These are phyloP conservation scores for Sutorius eximius DNA, from an alignment of 1,284 basidiomycete genomes.

Conservation along the genomic window DNA sequence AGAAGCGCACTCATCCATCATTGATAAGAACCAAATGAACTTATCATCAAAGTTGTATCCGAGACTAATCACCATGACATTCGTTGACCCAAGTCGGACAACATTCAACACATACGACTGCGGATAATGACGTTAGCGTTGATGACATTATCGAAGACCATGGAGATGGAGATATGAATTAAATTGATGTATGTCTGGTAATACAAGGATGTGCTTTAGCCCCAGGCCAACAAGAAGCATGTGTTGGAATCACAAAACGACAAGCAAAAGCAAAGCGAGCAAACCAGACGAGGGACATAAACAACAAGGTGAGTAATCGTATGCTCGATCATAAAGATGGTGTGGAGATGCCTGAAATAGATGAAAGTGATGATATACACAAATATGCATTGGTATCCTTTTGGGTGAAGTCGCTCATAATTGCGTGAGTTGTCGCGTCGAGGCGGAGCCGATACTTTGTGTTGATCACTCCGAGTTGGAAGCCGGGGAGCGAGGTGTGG, in stretches of 20 bases:
- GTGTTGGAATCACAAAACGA: slow-evolving; percentile 32
- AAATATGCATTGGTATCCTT: slow-evolving; percentile 36
- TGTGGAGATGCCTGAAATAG: slow-evolving; percentile 32
- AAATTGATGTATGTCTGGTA: slow-evolving; percentile 34
- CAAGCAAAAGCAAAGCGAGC: slow-evolving; percentile 29
- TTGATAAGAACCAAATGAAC: slow-evolving; percentile 2
- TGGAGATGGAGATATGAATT: slow-evolving; percentile 25
- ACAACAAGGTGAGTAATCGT: slow-evolving; percentile 23
- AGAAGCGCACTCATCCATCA: background rate
- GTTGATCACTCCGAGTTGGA: slow-evolving; percentile 18
- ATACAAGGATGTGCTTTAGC: slow-evolving; percentile 34
- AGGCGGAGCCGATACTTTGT: background rate
- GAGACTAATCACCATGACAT: background rate
- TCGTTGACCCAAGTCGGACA: background rate
- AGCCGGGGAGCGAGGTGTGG: slow-evolving; percentile 2
- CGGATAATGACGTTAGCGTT: slow-evolving; percentile 9
- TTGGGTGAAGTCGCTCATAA: slow-evolving; percentile 12
- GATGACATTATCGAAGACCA: slow-evolving; percentile 2
- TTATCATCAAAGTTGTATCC: background rate
- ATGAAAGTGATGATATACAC: slow-evolving; percentile 37
- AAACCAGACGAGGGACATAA: slow-evolving; percentile 30
- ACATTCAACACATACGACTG: background rate
- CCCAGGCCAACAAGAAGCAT: slow-evolving; percentile 24
- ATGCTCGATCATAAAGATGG: slow-evolving; percentile 28
- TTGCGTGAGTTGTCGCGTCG: slow-evolving; percentile 2